Percentiles rank a stretch among this genome's conserved stretches.
Evolutionary conservation across 2,329 filamentous ascomycete species (phyloP).

Genomic region (Fusarium sp.): DNA sequence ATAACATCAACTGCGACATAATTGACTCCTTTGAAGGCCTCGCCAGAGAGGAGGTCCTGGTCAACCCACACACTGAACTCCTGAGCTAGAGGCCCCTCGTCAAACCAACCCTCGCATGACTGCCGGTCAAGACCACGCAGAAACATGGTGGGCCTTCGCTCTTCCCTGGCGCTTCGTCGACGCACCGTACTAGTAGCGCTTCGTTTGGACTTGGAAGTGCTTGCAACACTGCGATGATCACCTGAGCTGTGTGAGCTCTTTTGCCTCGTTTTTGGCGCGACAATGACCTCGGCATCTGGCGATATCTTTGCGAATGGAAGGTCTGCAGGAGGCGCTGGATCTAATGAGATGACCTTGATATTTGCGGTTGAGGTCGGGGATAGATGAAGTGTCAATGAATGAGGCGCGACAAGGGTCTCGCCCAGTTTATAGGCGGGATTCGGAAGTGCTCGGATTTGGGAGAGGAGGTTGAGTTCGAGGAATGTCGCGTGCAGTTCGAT

Average conservation of each 20-base stretch:
- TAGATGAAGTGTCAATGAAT: conserved; percentile 91
- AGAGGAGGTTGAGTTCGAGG: conserved; percentile 91
- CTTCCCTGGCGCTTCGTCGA: conserved; percentile 70
- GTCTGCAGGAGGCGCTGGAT: conserved; percentile 77
- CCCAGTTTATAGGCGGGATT: conserved; percentile 79
- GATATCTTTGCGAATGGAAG: conserved; percentile 91
- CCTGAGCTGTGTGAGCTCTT: conserved; percentile 76
- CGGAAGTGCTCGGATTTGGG: conserved; percentile 92
- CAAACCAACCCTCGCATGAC: conserved; percentile 82
- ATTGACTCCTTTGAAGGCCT: conserved; percentile 80
- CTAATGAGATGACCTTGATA: conserved; percentile 87
- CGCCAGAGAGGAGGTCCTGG: conserved; percentile 79
- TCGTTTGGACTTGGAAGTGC: conserved; percentile 83
- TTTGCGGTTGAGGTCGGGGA: conserved; percentile 97
- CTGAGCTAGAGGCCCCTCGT: conserved; percentile 71
- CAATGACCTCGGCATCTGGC: conserved; percentile 95
- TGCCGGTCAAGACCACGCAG: conserved; percentile 83
- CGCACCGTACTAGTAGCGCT: conserved; percentile 83
- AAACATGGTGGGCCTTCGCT: conserved; percentile 78
- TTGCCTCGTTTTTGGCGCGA: conserved; percentile 90
- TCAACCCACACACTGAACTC: conserved; percentile 88
- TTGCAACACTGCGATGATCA: conserved; percentile 85
- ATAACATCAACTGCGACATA: conserved; percentile 91
- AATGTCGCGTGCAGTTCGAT: conserved; percentile 98
- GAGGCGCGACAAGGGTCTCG: conserved; percentile 69